Evolutionary conservation across 352 stramenopile genomes (phyloP).

Genomic region (Globisporangium perplexum): DNA sequence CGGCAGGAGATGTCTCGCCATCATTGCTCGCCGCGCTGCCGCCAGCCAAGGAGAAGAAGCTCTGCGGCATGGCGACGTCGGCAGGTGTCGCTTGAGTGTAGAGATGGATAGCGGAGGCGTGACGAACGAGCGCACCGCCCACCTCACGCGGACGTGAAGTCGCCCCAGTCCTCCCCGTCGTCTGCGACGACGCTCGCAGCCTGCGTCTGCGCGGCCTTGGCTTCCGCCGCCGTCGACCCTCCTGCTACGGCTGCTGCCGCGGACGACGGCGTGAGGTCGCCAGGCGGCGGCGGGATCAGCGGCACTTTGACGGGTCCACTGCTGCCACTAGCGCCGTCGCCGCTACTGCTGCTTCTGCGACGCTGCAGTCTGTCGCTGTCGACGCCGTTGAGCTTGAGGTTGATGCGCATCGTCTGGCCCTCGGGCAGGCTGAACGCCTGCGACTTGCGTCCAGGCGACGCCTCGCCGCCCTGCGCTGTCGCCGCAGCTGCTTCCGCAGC

Average conservation of each 20-base stretch:
- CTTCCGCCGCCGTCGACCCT: conserved; percentile 1
- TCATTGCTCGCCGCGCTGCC: background rate
- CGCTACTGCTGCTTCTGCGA: conserved; percentile 24
- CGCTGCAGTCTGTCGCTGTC: conserved; percentile 23
- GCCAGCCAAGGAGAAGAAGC: background rate
- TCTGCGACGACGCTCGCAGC: conserved; percentile 17
- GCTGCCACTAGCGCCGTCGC: conserved; percentile 9
- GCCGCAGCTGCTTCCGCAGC: background rate
- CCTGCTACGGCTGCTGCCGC: conserved; percentile 16
- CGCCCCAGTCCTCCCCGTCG: conserved; percentile 74
- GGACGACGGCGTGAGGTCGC: conserved; percentile 22
- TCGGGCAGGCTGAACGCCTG: conserved; percentile 60
- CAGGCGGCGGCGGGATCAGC: conserved; percentile 51
- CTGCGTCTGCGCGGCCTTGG: conserved; percentile 31
- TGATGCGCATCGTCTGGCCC: conserved; percentile 74
- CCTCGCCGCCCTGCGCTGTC: background rate
- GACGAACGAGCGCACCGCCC: too few relatives aligned
- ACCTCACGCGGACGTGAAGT: conserved; percentile 70
- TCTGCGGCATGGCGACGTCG: background rate
- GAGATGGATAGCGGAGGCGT: background rate
- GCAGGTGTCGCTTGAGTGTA: background rate
- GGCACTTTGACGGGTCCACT: conserved; percentile 35
- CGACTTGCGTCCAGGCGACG: conserved; percentile 18
- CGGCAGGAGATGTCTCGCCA: background rate
- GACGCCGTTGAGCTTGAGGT: conserved; percentile 43